phyloP scores from a whole-genome alignment of 345 rosid species.

The Arabis alpina region DNA sequence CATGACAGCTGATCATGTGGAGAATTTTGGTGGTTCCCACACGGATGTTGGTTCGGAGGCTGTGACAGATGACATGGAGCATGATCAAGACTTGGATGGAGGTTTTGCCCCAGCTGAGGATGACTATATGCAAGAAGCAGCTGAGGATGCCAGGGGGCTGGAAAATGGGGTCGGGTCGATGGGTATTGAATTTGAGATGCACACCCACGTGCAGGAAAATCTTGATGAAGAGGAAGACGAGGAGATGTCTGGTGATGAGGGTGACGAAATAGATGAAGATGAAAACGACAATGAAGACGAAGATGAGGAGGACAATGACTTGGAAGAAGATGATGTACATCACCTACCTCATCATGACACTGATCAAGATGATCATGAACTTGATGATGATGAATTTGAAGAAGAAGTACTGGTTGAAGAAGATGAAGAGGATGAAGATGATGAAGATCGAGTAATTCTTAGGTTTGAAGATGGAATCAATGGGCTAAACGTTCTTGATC shows the following conservation, averaged over 20 bases:
- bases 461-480: constrained; percentile 87
- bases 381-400: constrained; percentile 93
- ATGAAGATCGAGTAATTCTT: constrained; percentile 83
- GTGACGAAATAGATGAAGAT: constrained; percentile 71
- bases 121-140: constrained; percentile 87
- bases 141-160: constrained; percentile 72
- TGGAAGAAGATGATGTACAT: constrained; percentile 88
- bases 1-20: constrained; percentile 56
- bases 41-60: constrained; percentile 77
- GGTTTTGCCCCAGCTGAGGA: constrained; percentile 78
- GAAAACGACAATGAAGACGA: constrained; percentile 84
- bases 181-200: constrained; percentile 81
- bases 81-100: constrained; percentile 85
- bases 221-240: constrained; percentile 87
- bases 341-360: constrained; percentile 87
- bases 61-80: constrained; percentile 93
- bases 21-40: constrained; percentile 55
- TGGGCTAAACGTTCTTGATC: constrained; percentile 93
- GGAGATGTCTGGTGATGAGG: constrained; percentile 87
- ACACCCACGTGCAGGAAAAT: constrained; percentile 75
- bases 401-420: constrained; percentile 95
- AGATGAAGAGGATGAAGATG: constrained; percentile 74
- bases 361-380: constrained; percentile 97
- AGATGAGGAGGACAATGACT: constrained; percentile 84
- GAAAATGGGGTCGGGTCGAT: constrained; percentile 72